Percentiles rank a stretch among this genome's conserved stretches.
These are phyloP conservation scores for Daldinia vernicosa DNA, from an alignment of 495 filamentous ascomycete genomes.

Conservation along the genomic window DNA sequence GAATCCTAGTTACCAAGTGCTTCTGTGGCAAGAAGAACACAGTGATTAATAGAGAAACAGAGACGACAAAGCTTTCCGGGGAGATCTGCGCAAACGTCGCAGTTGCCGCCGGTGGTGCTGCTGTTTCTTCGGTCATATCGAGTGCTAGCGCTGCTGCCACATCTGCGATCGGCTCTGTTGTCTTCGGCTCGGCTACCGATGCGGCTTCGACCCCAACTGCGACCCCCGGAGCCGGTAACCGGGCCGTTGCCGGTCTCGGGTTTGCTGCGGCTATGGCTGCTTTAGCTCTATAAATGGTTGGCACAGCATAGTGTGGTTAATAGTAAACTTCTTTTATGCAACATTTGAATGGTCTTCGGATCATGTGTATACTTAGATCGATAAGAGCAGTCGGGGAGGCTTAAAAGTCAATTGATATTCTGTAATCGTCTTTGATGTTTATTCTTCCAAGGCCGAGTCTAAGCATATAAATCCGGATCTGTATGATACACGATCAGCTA, in stretches of 20 bases:
- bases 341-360: conserved; percentile 6
- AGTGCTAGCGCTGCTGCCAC: conserved; percentile 20
- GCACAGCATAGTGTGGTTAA: background rate
- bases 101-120: conserved; percentile 5
- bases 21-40: background rate
- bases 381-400: background rate
- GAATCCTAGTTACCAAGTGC: too few species aligned
- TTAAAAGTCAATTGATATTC: conserved; percentile 20
- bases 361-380: background rate
- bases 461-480: background rate
- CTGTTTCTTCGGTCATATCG: conserved; percentile 25
- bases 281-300: conserved; percentile 44
- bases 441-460: conserved; percentile 4
- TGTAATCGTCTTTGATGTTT: conserved; percentile 19
- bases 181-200: conserved; percentile 3
- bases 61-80: conserved; percentile 11
- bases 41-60: conserved; percentile 32
- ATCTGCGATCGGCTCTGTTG: conserved; percentile 19
- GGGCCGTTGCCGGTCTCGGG: conserved; percentile 32
- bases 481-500: background rate
- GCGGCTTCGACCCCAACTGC: conserved; percentile 23
- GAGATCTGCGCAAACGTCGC: conserved; percentile 34
- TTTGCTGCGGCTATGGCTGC: conserved; percentile 45
- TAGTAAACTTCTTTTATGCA: background rate
- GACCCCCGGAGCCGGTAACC: conserved; percentile 32